Percentiles rank a stretch among this genome's conserved stretches.
phyloP scores from a whole-genome alignment of 2,329 filamentous ascomycete species.

The Sclerotiophoma versabilis region DNA sequence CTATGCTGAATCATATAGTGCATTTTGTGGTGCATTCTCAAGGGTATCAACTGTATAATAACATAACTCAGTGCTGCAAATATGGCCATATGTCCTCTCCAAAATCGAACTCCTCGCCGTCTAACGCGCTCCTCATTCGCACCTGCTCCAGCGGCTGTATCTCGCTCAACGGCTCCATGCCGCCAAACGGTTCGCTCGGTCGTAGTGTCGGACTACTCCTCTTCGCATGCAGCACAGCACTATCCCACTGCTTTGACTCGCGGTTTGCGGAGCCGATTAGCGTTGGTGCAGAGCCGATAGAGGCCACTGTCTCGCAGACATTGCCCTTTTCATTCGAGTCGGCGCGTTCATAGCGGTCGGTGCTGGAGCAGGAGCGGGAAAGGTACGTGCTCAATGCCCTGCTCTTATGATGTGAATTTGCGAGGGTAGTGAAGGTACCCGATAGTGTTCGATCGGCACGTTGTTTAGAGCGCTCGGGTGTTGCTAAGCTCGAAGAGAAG shows the following conservation, averaged over 20 bases:
- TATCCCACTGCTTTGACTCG: constrained; percentile 18
- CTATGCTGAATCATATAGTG: neutral
- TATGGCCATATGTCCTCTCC: constrained; percentile 4
- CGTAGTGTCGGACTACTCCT: constrained; percentile 26
- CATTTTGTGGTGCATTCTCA: neutral
- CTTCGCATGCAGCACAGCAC: constrained; percentile 4
- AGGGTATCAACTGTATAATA: neutral
- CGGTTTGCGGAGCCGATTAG: constrained; percentile 25
- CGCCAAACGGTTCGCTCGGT: constrained; percentile 16
- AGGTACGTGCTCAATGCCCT: constrained; percentile 33
- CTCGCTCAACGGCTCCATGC: constrained; percentile 23
- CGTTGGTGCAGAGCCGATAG: constrained; percentile 44
- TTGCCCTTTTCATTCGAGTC: constrained; percentile 44
- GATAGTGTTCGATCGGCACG: constrained; percentile 4
- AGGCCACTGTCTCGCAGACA: constrained; percentile 41
- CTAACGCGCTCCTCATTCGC: constrained; percentile 23
- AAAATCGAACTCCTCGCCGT: constrained; percentile 10
- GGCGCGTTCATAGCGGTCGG: constrained; percentile 38
- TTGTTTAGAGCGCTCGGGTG: constrained; percentile 14
- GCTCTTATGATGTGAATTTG: constrained; percentile 16
- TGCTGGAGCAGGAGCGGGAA: constrained; percentile 39
- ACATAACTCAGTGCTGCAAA: neutral
- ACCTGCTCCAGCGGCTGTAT: constrained; percentile 37
- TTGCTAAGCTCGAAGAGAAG: constrained; percentile 45
- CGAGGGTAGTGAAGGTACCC: constrained; percentile 7